Evolutionary conservation across 2,329 filamentous ascomycete species (phyloP).

Genomic region (Colletotrichum scovillei): DNA sequence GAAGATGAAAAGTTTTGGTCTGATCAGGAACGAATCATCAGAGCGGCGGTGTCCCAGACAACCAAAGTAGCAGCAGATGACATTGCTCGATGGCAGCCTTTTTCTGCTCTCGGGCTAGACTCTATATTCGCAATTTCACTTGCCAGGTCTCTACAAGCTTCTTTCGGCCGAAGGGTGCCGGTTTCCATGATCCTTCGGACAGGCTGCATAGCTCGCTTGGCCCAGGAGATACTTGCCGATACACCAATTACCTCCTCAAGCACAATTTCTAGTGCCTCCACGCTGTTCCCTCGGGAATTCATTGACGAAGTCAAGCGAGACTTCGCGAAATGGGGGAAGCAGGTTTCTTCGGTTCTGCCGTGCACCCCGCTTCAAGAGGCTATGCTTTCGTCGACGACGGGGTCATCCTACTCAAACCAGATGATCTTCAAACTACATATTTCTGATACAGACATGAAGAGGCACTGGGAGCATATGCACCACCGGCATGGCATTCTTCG

Average conservation of each 20-base stretch:
- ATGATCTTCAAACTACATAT: constrained; percentile 71
- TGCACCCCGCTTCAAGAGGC: constrained; percentile 91
- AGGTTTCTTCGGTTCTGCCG: constrained; percentile 72
- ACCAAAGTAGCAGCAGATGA: constrained; percentile 56
- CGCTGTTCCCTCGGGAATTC: neutral
- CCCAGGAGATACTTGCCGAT: constrained; percentile 40
- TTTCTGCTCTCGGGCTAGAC: constrained; percentile 83
- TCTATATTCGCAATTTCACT: constrained; percentile 84
- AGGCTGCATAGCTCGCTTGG: constrained; percentile 73
- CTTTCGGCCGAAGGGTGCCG: constrained; percentile 61
- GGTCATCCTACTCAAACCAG: constrained; percentile 77
- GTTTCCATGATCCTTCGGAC: constrained; percentile 79
- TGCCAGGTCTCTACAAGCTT: constrained; percentile 63
- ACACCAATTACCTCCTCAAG: neutral
- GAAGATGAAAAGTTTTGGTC: constrained; percentile 57
- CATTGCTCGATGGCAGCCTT: constrained; percentile 75
- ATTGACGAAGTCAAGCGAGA: neutral
- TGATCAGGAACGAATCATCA: constrained; percentile 66
- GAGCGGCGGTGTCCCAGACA: constrained; percentile 62
- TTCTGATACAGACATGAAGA: constrained; percentile 60
- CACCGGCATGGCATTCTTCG: constrained; percentile 80
- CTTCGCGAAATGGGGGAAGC: constrained; percentile 45
- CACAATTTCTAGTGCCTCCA: too few species aligned
- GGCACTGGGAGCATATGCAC: constrained; percentile 72
- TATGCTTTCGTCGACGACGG: constrained; percentile 75